A percentile compares a stretch with the other conserved stretches of the same genome.
phyloP scores from a whole-genome alignment of 306 rosid genomes.

The Rosa lucieae region DNA sequence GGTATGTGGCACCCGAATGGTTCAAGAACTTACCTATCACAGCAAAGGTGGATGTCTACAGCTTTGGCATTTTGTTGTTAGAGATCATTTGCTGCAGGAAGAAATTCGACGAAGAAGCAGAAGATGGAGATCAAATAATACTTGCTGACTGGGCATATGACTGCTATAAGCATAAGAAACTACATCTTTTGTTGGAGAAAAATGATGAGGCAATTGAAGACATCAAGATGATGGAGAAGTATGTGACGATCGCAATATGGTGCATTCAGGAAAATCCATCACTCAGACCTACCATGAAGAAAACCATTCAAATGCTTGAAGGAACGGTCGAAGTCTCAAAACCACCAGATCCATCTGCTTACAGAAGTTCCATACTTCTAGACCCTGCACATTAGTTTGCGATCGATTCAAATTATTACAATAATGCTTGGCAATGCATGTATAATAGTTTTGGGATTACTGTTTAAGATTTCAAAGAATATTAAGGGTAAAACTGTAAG shows the following conservation, averaged over 20 bases:
- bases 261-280: constrained; percentile 46
- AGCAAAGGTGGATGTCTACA: constrained; percentile 42
- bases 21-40: constrained; percentile 36
- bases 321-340: constrained; percentile 27
- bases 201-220: constrained; percentile 24
- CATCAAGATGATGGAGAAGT: constrained; percentile 25
- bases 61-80: constrained; percentile 38
- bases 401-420: background rate
- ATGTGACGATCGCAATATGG: constrained; percentile 41
- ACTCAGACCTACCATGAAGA: constrained; percentile 38
- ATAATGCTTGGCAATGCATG: background rate
- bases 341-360: constrained; percentile 27
- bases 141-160: constrained; percentile 40
- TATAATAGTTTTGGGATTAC: too few relatives aligned
- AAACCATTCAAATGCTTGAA: constrained; percentile 39
- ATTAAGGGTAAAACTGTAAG: too few relatives aligned
- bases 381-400: background rate
- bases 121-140: constrained; percentile 23
- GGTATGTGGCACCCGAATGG: constrained; percentile 45
- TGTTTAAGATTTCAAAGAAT: too few relatives aligned
- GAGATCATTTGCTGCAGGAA: constrained; percentile 40
- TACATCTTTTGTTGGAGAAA: constrained; percentile 11
- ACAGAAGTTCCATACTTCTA: background rate
- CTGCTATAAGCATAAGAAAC: constrained; percentile 20
- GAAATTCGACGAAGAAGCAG: constrained; percentile 6